Conservation (phyloP, 768 basidiomycete species). For the Peribolospora kevripleyi region DNA sequence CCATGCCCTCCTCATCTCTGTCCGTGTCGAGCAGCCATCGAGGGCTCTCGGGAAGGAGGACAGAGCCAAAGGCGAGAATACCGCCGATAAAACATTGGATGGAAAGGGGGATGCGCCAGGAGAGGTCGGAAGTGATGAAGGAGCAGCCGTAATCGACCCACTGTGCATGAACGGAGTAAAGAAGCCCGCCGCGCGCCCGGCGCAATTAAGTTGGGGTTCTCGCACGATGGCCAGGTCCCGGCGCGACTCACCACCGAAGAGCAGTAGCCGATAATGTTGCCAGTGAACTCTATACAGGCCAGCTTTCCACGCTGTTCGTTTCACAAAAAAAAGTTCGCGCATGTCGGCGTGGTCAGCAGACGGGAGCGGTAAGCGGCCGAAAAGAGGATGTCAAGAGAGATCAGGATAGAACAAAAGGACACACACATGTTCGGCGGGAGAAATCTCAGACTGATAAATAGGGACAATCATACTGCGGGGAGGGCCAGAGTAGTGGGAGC, state of each 20-base stretch:
- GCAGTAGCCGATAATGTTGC: slow-evolving; percentile 75
- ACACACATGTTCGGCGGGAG: slow-evolving; percentile 63
- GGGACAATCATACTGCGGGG: slow-evolving; percentile 60
- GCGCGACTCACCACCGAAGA: slow-evolving; percentile 46
- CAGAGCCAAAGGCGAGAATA: slow-evolving; percentile 51
- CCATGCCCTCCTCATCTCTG: slow-evolving; percentile 57
- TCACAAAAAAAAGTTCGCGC: background rate
- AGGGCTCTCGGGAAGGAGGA: slow-evolving; percentile 67
- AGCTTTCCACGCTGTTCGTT: slow-evolving; percentile 48
- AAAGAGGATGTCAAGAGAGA: no score
- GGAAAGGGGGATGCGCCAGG: slow-evolving; percentile 79
- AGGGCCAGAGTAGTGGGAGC: background rate
- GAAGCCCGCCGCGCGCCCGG: background rate
- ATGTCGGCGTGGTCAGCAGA: background rate
- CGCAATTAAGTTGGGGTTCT: no score
- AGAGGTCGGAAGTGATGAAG: slow-evolving; percentile 54
- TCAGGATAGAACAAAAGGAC: background rate
- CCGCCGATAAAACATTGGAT: slow-evolving; percentile 68
- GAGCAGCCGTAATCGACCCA: slow-evolving; percentile 92
- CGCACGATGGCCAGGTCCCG: no score
- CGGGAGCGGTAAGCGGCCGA: background rate
- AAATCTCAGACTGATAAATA: slow-evolving; percentile 87
- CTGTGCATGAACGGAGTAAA: slow-evolving; percentile 19
- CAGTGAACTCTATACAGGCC: slow-evolving; percentile 87
- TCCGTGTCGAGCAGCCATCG: slow-evolving; percentile 81